Conservation (phyloP, 805 yeast species). For the Candida golubevii region DNA sequence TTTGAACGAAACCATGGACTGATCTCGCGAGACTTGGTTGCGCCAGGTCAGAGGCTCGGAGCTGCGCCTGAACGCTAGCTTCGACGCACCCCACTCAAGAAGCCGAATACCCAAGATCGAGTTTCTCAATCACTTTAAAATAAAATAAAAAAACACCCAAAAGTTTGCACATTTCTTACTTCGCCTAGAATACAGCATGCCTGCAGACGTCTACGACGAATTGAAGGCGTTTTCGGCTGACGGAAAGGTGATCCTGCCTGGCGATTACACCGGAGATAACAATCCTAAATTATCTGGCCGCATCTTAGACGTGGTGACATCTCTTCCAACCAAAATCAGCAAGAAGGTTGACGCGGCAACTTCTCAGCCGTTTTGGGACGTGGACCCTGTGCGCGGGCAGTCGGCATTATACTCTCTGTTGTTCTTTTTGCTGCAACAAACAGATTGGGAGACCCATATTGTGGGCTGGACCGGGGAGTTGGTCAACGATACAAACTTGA, state of each 20-base stretch:
- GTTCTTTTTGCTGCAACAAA: conserved; percentile 54
- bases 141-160: neutral
- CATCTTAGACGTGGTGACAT: conserved; percentile 62
- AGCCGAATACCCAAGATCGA: neutral
- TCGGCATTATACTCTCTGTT: conserved; percentile 80
- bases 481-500: conserved; percentile 25
- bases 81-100: neutral
- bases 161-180: neutral
- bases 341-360: conserved; percentile 31
- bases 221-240: conserved; percentile 21
- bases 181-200: conserved; percentile 9
- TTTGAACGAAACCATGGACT: no score
- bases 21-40: neutral
- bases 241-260: conserved; percentile 24
- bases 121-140: neutral
- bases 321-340: conserved; percentile 59
- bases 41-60: neutral
- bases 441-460: conserved; percentile 82
- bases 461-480: conserved; percentile 97
- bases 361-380: conserved; percentile 47
- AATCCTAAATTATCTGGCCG: conserved; percentile 55
- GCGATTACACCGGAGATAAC: conserved; percentile 22
- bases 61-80: neutral
- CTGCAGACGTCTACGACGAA: conserved; percentile 16
- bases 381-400: conserved; percentile 70